Base-by-base conservation (phyloP, 2,329 filamentous ascomycete species). In the Aspergillus alliaceus region DNA sequence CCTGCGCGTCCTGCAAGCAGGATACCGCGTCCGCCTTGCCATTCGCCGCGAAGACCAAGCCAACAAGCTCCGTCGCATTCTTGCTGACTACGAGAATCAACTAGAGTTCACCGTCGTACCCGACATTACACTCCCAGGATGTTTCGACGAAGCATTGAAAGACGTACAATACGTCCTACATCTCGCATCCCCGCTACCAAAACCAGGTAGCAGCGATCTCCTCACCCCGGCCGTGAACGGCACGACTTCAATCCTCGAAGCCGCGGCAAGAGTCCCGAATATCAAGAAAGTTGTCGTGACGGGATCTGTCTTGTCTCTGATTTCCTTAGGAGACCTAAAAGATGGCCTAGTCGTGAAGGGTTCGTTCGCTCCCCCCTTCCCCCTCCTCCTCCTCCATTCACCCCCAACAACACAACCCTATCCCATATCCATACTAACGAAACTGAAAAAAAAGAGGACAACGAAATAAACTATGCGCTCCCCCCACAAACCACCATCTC, bases 121-220 rank as follows among this genome's bases (percentile, higher is more conserved):
- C 4, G 65, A 67, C 14, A 53, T 67, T 6, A 55, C 63, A 0
- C 31, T 49, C 6, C 18, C 47, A 1, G 56, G 54, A 2, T 50
- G 49, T 3, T 62, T 64, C n/a, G 54, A 54, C 1, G 32, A 32
- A 1, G 58, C 54, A 3, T 54, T 68, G 1, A 25, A 61, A 1
- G 58, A 49, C 2, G 63, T 66, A 1, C 55, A 66, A 4, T 62
- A 59, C 44, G 44, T 66, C 22, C 46, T 67, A 34, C 66, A 67
- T 37, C 34, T 67, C 15, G 65, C 65, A 2, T 66, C 63, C 2
- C 66, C 65, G 1, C 32, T 62, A 22, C 50, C 61, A 1, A 25
- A 42, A 4, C 54, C 53, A 1, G 42, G 11, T 1, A 59, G 58
- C 5, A 20, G 53, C 12, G 53, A 62, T 35, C 44, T 59, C 9